Evolutionary conservation across 2,329 filamentous ascomycete genomes (phyloP).

Genomic region (Exophiala mesophila): DNA sequence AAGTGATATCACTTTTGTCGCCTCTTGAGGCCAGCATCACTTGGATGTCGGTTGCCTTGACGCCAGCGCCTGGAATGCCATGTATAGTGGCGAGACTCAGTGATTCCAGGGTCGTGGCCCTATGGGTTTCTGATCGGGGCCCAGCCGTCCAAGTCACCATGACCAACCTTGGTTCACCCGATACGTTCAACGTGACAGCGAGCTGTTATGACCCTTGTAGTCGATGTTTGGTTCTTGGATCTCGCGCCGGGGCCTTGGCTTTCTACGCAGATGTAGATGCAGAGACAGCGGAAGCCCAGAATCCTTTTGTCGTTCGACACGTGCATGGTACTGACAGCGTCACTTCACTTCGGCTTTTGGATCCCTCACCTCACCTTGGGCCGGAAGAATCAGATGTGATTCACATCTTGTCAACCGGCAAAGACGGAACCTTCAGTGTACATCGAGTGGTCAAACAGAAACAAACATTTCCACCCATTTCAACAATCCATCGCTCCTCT

Average conservation of each 20-base stretch:
- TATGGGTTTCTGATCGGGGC: slow-evolving; percentile 9
- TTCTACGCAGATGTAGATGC: slow-evolving; percentile 36
- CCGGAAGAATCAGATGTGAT: slow-evolving; percentile 23
- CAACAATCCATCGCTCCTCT: slow-evolving; percentile 61
- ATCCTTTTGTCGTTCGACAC: slow-evolving; percentile 21
- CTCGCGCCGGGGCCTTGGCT: slow-evolving; percentile 51
- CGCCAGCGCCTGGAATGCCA: neutral
- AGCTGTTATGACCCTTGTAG: slow-evolving; percentile 30
- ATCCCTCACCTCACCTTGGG: slow-evolving; percentile 24
- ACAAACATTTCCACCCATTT: slow-evolving; percentile 1
- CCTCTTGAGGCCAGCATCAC: neutral
- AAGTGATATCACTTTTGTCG: neutral
- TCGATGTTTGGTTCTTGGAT: slow-evolving; percentile 49
- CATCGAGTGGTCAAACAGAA: slow-evolving; percentile 38
- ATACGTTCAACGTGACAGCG: slow-evolving; percentile 50
- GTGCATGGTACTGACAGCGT: slow-evolving; percentile 59
- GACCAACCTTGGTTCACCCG: slow-evolving; percentile 32
- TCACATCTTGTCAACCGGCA: slow-evolving; percentile 65
- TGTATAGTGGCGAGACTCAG: slow-evolving; percentile 4
- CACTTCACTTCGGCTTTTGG: slow-evolving; percentile 57
- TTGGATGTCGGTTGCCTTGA: neutral
- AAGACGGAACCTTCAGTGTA: slow-evolving; percentile 71
- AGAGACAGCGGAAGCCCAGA: slow-evolving; percentile 17
- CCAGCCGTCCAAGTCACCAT: slow-evolving; percentile 4
- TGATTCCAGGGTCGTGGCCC: slow-evolving; percentile 6